Evolutionary conservation across 2,329 filamentous ascomycete species (phyloP), one percentile per base, ranked within the genome.

Genomic region (Camillea tinctor): DNA sequence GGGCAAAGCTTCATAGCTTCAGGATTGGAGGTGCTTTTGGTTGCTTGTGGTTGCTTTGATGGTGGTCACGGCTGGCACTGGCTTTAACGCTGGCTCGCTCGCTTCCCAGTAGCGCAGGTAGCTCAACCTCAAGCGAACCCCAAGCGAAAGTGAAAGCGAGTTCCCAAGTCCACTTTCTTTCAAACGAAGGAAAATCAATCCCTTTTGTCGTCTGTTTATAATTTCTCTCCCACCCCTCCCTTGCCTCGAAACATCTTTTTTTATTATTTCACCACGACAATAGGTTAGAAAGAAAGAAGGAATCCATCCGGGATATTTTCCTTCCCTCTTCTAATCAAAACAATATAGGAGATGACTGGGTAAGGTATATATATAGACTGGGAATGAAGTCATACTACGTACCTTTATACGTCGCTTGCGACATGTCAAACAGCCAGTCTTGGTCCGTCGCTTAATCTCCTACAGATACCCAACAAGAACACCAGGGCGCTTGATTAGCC

Each of bases 341-440:
- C 36, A 44, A 44, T 44, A 15, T 30, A 30, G 26, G 26, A 30
- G 26, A 30, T 30, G 13, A 11, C 2, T 30, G 13, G 26, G 26
- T 30, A 30, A 17, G 15, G 6, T 19, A n/a, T n/a, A n/a, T 51
- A 22, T 17, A 51, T 61, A 30, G 57, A 59, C 40, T 30, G 64
- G 53, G 65, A 68, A 60, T 70, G 36, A 70, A 67, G 66, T 54
- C 36, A 44, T 58, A 59, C 60, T 60, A 77, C 82, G 72, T 74
- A 86, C 84, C 84, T 87, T 87, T 71, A 87, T 86, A 67, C 84
- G 78, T 66, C 84, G 80, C 69, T 85, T 86, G 59, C 84, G 82
- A 73, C 84, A 87, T 51, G 84, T 87, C 71, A 87, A 73, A 66
- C 84, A 87, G n/a, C 84, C 84, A 1, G 84, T 87, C 72, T 87